These are phyloP conservation scores for Didymosphaeria variabile DNA, from an alignment of 2,329 filamentous ascomycete species.

Conservation along the genomic window DNA sequence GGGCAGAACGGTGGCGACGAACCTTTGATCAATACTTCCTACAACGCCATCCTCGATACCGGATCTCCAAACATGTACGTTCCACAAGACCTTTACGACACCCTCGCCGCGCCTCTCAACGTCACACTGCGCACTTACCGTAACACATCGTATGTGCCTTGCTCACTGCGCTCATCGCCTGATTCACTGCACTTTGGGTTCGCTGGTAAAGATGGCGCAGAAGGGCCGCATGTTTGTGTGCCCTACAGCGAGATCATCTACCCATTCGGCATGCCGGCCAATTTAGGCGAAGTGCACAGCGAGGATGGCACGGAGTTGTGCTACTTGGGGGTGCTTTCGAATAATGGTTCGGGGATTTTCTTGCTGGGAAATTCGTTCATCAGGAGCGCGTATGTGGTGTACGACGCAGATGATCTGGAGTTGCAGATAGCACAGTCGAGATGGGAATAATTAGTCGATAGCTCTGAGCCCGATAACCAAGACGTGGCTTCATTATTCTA, in stretches of 20 bases:
- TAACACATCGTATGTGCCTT: slow-evolving; percentile 23
- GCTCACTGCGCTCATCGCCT: slow-evolving; percentile 16
- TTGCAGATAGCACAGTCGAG: slow-evolving; percentile 20
- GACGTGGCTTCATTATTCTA: too few relatives aligned
- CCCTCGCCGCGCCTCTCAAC: slow-evolving; percentile 18
- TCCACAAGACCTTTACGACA: slow-evolving; percentile 20
- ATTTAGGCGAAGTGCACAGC: slow-evolving; percentile 17
- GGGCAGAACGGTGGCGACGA: slow-evolving; percentile 3
- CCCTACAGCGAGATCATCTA: slow-evolving; percentile 26
- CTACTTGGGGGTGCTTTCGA: slow-evolving; percentile 45
- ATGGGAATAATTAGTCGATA: slow-evolving; percentile 5
- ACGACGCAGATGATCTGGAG: slow-evolving; percentile 18
- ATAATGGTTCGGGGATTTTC: slow-evolving; percentile 13
- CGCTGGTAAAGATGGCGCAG: background rate
- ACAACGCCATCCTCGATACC: slow-evolving; percentile 20
- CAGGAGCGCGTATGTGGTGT: slow-evolving; percentile 25
- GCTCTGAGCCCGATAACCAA: too few relatives aligned
- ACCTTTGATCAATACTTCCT: slow-evolving; percentile 6
- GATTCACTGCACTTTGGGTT: slow-evolving; percentile 10
- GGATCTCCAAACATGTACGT: slow-evolving; percentile 30
- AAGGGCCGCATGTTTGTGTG: slow-evolving; percentile 17
- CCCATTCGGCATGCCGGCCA: slow-evolving; percentile 22
- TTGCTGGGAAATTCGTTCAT: slow-evolving; percentile 23
- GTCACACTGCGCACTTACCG: slow-evolving; percentile 14
- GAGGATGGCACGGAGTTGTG: slow-evolving; percentile 21